These are phyloP conservation scores for Phialophora verrucosa DNA, from an alignment of 2,329 filamentous ascomycete species.

Conservation along the genomic window DNA sequence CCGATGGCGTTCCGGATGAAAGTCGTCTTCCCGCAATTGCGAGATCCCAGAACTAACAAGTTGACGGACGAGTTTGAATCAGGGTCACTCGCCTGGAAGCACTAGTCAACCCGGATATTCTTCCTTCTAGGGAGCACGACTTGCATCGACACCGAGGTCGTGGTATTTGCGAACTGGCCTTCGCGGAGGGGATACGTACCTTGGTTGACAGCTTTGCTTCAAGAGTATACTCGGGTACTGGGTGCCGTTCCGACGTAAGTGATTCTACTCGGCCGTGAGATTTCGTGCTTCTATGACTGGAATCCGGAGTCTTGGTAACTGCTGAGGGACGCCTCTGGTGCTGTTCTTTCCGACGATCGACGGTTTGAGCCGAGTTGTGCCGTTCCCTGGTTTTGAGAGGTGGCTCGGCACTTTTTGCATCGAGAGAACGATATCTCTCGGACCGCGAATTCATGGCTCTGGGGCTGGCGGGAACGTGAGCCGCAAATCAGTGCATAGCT, in stretches of 20 bases:
- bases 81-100: slow-evolving; percentile 25
- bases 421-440: slow-evolving; percentile 39
- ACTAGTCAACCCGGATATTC: slow-evolving; percentile 17
- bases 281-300: slow-evolving; percentile 31
- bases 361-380: slow-evolving; percentile 37
- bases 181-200: slow-evolving; percentile 21
- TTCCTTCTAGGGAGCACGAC: not conserved
- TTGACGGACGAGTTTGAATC: slow-evolving; percentile 59
- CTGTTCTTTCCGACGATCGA: slow-evolving; percentile 34
- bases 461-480: slow-evolving; percentile 8
- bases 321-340: slow-evolving; percentile 33
- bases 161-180: not conserved
- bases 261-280: slow-evolving; percentile 29
- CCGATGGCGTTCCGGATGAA: slow-evolving; percentile 65
- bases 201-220: slow-evolving; percentile 26
- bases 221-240: slow-evolving; percentile 8
- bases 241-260: slow-evolving; percentile 22
- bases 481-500: slow-evolving; percentile 24
- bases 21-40: slow-evolving; percentile 63
- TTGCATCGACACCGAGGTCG: too few species aligned
- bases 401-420: slow-evolving; percentile 30
- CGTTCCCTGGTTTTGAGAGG: slow-evolving; percentile 35
- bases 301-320: slow-evolving; percentile 29
- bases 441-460: slow-evolving; percentile 38
- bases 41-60: slow-evolving; percentile 62